Conservation (phyloP, 2,329 filamentous ascomycete genomes). For the Penicillium sp. region DNA sequence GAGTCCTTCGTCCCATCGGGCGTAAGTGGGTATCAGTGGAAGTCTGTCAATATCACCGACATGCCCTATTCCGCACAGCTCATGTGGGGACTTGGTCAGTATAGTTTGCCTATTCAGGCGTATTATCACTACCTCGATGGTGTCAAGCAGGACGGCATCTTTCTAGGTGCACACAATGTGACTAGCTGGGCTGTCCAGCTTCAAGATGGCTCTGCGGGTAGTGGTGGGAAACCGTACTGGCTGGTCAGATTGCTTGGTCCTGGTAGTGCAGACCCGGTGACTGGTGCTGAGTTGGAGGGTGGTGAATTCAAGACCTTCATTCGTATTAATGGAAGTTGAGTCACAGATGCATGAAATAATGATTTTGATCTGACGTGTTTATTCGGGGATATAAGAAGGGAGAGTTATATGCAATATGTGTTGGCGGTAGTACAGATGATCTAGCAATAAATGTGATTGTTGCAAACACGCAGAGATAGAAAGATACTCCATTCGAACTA, state of each 20-base stretch:
- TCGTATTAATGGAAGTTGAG: slow-evolving; percentile 3
- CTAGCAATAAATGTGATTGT: too few relatives aligned
- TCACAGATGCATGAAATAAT: not conserved
- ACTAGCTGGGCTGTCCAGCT: slow-evolving; percentile 8
- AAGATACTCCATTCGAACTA: too few relatives aligned
- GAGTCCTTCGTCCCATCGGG: slow-evolving; percentile 3
- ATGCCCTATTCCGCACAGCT: slow-evolving; percentile 6
- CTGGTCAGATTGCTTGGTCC: slow-evolving; percentile 4
- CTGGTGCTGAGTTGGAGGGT: slow-evolving; percentile 1
- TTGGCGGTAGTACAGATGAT: not conserved
- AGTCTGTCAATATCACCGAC: slow-evolving; percentile 6
- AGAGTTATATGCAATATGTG: not conserved
- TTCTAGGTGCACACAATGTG: slow-evolving; percentile 9
- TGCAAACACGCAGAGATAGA: too few relatives aligned
- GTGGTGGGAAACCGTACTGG: slow-evolving; percentile 6
- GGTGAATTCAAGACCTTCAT: slow-evolving; percentile 7
- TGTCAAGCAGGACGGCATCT: slow-evolving; percentile 9
- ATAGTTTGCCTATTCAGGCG: slow-evolving; percentile 4
- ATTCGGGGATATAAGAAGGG: not conserved
- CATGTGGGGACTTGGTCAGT: slow-evolving; percentile 4
- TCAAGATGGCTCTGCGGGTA: not conserved
- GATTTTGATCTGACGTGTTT: not conserved
- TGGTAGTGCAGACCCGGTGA: slow-evolving; percentile 3
- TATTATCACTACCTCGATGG: slow-evolving; percentile 6
- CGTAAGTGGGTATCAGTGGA: slow-evolving; percentile 3